Evolutionary conservation across 192 early-diverging fungal species (phyloP).

Genomic region (Chytriomyces sp.): DNA sequence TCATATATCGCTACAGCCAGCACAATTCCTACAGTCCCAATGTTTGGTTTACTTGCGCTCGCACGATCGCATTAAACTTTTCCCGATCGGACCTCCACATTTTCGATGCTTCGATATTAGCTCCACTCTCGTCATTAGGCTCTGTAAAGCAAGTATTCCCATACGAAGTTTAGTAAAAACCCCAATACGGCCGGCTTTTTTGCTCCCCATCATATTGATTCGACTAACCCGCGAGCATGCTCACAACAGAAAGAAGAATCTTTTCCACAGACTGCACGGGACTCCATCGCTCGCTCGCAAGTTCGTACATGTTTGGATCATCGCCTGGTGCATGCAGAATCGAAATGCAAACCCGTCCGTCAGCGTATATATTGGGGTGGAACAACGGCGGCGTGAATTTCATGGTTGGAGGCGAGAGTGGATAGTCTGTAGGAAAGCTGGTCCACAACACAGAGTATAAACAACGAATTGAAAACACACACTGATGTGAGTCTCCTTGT

Average conservation of each 20-base stretch:
- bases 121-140: conserved; percentile 97
- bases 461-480: not conserved
- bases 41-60: conserved; percentile 75
- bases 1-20: too few species aligned
- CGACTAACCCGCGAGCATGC: conserved; percentile 82
- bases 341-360: conserved; percentile 97
- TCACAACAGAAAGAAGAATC: conserved; percentile 91
- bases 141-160: conserved; percentile 51
- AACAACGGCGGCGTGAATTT: conserved; percentile 95
- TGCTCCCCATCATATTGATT: not conserved
- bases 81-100: conserved; percentile 89
- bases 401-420: conserved; percentile 93
- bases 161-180: conserved; percentile 13
- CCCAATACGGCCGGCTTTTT: not conserved
- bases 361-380: conserved; percentile 89
- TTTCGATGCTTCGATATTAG: conserved; percentile 98
- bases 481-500: not conserved
- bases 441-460: not conserved
- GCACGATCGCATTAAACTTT: conserved; percentile 80
- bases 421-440: conserved; percentile 90
- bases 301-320: conserved; percentile 97
- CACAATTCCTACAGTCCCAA: conserved; percentile 56
- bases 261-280: conserved; percentile 99
- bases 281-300: conserved; percentile 92
- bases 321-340: conserved; percentile 98